Conservation (phyloP, 805 yeast species). For the Metschnikowia borealis region DNA sequence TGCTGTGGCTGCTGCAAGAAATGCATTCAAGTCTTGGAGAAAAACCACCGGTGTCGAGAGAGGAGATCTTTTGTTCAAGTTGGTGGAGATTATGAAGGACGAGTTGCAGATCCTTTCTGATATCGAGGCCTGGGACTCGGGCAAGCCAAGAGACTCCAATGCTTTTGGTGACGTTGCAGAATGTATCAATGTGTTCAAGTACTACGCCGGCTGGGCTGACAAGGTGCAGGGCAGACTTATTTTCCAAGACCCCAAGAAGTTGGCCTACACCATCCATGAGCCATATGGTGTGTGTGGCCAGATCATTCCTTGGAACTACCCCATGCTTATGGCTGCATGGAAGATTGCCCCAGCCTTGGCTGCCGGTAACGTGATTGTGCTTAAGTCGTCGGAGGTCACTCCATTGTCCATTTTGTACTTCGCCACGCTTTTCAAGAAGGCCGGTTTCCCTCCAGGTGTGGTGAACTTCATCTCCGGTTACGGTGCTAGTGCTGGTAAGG, state of each 20-base stretch:
- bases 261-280: slow-evolving; percentile 68
- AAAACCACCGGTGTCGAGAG: slow-evolving; percentile 42
- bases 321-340: slow-evolving; percentile 70
- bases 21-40: slow-evolving; percentile 45
- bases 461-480: slow-evolving; percentile 67
- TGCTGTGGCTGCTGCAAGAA: slow-evolving; percentile 37
- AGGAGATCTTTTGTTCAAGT: slow-evolving; percentile 32
- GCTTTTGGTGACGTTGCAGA: slow-evolving; percentile 48
- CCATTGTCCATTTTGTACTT: slow-evolving; percentile 65
- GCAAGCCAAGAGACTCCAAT: slow-evolving; percentile 44
- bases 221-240: slow-evolving; percentile 46
- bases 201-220: slow-evolving; percentile 64
- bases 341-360: slow-evolving; percentile 80
- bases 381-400: slow-evolving; percentile 73
- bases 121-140: slow-evolving; percentile 46
- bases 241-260: slow-evolving; percentile 42
- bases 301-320: slow-evolving; percentile 73
- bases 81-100: slow-evolving; percentile 34
- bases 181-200: slow-evolving; percentile 43
- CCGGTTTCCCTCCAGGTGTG: slow-evolving; percentile 76
- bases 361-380: slow-evolving; percentile 68
- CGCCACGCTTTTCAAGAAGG: slow-evolving; percentile 54
- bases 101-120: slow-evolving; percentile 33
- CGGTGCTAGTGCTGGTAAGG: slow-evolving; percentile 68
- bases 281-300: slow-evolving; percentile 66